phyloP scores from a whole-genome alignment of 208 protist genomes.

The Porcisia deanei region DNA sequence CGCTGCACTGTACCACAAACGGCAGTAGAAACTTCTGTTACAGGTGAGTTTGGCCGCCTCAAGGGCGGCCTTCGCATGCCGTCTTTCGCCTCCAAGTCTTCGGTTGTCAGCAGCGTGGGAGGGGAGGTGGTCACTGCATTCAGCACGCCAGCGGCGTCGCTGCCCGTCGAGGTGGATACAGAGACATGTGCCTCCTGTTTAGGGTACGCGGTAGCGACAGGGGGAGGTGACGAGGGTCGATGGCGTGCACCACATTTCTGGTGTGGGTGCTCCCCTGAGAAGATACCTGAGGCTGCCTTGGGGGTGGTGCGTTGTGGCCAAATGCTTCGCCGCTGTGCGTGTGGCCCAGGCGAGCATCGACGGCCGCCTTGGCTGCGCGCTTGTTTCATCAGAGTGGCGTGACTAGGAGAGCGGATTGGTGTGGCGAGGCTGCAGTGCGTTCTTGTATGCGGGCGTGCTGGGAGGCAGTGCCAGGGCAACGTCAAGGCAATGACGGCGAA shows the following conservation, averaged over 20 bases:
- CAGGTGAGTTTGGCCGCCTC: constrained; percentile 10
- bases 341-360: not conserved
- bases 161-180: not conserved
- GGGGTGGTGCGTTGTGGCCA: not conserved
- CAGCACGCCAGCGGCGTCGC: not conserved
- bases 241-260: not conserved
- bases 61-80: constrained; percentile 26
- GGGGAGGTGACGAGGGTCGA: not conserved
- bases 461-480: not conserved
- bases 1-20: not conserved
- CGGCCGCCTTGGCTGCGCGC: not conserved
- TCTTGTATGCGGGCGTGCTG: not conserved
- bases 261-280: not conserved
- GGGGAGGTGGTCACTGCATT: not conserved
- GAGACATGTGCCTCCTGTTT: not conserved
- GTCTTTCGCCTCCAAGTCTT: constrained; percentile 19
- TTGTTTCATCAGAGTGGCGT: not conserved
- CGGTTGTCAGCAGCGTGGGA: not conserved
- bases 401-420: not conserved
- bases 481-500: not conserved
- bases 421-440: not conserved
- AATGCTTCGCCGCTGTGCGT: not conserved
- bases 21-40: not conserved
- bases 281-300: not conserved
- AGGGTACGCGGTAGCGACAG: not conserved